These are phyloP conservation scores for Aspergillus neoniger DNA, from an alignment of 2,329 filamentous ascomycete species.

Conservation along the genomic window DNA sequence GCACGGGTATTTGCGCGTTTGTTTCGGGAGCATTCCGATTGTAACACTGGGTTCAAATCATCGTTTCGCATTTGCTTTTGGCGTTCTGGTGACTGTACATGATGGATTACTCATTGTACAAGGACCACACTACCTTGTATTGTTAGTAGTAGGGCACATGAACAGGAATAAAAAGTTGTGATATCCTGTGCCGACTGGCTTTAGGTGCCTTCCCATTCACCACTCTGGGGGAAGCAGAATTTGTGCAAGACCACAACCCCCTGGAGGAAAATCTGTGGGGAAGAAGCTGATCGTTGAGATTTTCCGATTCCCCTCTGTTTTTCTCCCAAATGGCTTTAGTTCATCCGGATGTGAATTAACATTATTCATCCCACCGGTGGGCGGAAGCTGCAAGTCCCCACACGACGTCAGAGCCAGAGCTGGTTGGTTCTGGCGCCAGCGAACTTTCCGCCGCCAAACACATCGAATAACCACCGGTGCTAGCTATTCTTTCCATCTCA, in stretches of 20 bases:
- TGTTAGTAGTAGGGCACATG: background rate
- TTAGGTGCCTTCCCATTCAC: background rate
- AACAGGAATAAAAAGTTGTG: background rate
- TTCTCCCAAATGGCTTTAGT: no score
- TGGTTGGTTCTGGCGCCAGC: constrained; percentile 7
- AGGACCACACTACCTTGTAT: background rate
- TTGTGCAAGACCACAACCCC: background rate
- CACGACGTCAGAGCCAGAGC: constrained; percentile 32
- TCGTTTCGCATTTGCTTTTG: constrained; percentile 24
- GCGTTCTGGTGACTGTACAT: constrained; percentile 22
- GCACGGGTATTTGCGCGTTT: background rate
- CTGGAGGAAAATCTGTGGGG: background rate
- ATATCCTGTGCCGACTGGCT: background rate
- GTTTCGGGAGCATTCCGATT: constrained; percentile 9
- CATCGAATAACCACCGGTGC: constrained; percentile 18
- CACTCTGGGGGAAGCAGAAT: background rate
- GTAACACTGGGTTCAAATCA: constrained; percentile 10
- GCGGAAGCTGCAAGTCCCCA: constrained; percentile 20
- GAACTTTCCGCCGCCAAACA: constrained; percentile 24
- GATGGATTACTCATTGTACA: background rate
- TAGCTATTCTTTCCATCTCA: constrained; percentile 5
- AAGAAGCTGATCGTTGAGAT: background rate
- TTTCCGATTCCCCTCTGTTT: no score
- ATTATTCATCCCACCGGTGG: background rate
- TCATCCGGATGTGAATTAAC: background rate